Evolutionary conservation across 768 basidiomycete genomes (phyloP), one percentile per base, ranked within the genome.

Genomic region (Amylocystis lapponica): DNA sequence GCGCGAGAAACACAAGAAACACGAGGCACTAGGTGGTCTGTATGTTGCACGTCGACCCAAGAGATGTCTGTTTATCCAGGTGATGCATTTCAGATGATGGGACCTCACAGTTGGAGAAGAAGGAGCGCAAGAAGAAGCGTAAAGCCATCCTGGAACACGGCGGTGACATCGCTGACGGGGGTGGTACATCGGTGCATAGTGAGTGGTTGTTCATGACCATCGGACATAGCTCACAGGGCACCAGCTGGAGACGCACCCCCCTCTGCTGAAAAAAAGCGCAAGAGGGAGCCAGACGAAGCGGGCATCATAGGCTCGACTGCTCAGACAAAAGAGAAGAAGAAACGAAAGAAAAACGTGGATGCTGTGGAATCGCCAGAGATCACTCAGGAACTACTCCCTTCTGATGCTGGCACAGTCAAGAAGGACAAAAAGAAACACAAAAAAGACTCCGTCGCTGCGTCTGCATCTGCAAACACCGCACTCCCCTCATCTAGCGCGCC

Each of bases 201-300:
- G 5, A 8, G 14, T 11, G 16, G n/a, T 16, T 27, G 9, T 34
- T 13, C 11, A 35, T 27, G 12, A 5, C 5, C 14, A 10, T 8
- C 19, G 25, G 2, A 5, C 41, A 8, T 36, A 30, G 2, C 9
- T 32, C 16, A 26, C n/a, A 41, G 21, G 17, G 9, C 23, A 22
- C 16, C 29, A 30, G 27, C 7, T 11, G 17, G 17, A 1, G 6
- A 19, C 9, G 20, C 37, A 40, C 34, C 41, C 3, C 12, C 27
- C 20, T 12, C 31, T 6, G 13, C 26, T 7, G 68, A 67, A 61
- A 64, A 62, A 53, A 72, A 69, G 53, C 66, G 65, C 23, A 71
- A 72, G 49, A 63, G 64, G 7, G 63, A 70, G 23, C 58, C 56
- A 14, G 65, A 51, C 32, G n/a, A 56, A 10, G 41, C 45, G n/a